Base-by-base conservation (phyloP, 176 grass and related monocot species). In the Tillandsia fasciculata region DNA sequence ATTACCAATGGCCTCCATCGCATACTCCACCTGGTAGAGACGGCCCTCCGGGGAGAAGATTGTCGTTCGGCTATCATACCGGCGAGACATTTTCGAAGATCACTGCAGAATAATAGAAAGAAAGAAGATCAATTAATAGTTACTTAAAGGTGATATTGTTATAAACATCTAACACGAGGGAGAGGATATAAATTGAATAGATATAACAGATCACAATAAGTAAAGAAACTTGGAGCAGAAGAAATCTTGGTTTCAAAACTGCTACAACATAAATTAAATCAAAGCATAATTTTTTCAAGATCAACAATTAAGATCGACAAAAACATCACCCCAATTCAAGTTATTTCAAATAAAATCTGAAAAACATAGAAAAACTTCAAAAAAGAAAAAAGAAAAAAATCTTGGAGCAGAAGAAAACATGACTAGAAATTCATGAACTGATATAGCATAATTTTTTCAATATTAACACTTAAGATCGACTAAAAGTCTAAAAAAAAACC, bases 11-110 rank as follows among this genome's bases (percentile, higher is more conserved):
- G 91, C 91, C 87, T 96, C 91, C 91, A 96, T 96, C 63, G 91
- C 91, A 76, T 96, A 96, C 82, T 96, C 91, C 79, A 96, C 91
- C 84, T 96, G 91, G 87, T 96, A 96, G 3, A 96, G 79, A 2
- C 91, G 84, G 9, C 91, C 91, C 70, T 96, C 91, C 72, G 91
- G 91, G 33, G 91, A 96, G 91, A 96, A 96, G 79, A 96, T 96
- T 72, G 91, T 90, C 14, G 91, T 96, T 23, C 91, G 87, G 87
- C 91, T 96, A 70, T 96, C 91, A 66, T 96, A 96, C 27, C 91
- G 87, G 72, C 91, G 91, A 81, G 91, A 96, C 91, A 96, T 96
- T 61, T 61, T 61, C 10, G 18, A 15, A 61, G 56, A 22, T 61
- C 56, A 61, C 56, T 61, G 56, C 56, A n/a, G 10, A 15, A 61